Percentiles rank a stretch among this genome's conserved stretches.
Evolutionary conservation across 192 early-diverging fungal genomes (phyloP).

Genomic region (Gonapodya prolifera): DNA sequence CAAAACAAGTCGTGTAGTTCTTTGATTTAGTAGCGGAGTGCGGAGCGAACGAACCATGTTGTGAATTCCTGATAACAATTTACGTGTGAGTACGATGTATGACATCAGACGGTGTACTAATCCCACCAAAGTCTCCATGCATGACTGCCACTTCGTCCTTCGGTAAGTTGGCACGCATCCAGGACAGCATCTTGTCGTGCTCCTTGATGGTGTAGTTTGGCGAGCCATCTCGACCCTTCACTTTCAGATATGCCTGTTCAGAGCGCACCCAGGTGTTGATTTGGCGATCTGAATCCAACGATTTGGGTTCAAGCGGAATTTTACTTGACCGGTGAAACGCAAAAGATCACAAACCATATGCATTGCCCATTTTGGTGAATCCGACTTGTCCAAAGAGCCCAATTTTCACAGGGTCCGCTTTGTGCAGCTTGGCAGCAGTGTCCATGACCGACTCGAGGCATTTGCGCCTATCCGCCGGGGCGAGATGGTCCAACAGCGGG

Average conservation of each 20-base stretch:
- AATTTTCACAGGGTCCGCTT: slow-evolving; percentile 43
- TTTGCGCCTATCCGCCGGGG: neutral
- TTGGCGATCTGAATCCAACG: neutral
- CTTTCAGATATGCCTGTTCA: neutral
- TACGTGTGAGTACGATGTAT: too few species aligned
- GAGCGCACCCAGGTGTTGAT: slow-evolving; percentile 3
- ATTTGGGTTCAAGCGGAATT: neutral
- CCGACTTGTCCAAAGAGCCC: slow-evolving; percentile 33
- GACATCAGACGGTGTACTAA: too few species aligned
- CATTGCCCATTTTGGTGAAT: slow-evolving; percentile 2
- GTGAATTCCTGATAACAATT: neutral
- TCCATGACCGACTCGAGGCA: slow-evolving; percentile 39
- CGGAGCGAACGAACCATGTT: neutral
- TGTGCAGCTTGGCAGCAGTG: slow-evolving; percentile 68
- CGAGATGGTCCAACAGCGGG: neutral
- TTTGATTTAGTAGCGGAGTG: slow-evolving; percentile 18
- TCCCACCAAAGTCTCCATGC: slow-evolving; percentile 94
- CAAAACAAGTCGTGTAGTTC: neutral
- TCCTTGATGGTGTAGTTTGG: neutral
- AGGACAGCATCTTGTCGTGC: slow-evolving; percentile 46
- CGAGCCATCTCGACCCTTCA: neutral
- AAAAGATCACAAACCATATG: neutral
- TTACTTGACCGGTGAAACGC: neutral
- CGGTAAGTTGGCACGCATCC: slow-evolving; percentile 56
- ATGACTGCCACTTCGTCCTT: slow-evolving; percentile 68